Base-by-base conservation (phyloP, 2,329 filamentous ascomycete genomes). In the Aureobasidium melanogenum region DNA sequence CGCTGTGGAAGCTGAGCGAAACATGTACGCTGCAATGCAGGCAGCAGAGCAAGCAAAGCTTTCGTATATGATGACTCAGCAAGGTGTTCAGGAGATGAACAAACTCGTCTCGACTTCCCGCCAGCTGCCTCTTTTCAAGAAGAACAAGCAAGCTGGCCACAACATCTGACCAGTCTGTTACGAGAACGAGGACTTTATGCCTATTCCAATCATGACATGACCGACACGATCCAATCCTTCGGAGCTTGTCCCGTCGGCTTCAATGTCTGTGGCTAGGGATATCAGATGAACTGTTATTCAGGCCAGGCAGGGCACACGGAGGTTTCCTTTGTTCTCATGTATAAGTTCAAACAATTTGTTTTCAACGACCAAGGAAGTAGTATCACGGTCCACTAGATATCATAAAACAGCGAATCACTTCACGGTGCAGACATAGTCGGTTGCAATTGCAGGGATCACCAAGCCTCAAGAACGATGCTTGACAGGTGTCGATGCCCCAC, bases 21-120 rank as follows among this genome's bases (percentile, higher is more conserved):
- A 56, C 38, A 66, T 69, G 38, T 65, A 69, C 51, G 66, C 52
- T 14, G 69, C 69, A 14, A 63, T 64, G 46, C 56, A 65, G 26
- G 67, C 67, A 19, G 69, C 69, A 14, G 61, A 57, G 17, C 60
- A 63, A 28, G 69, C 69, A 8, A 65, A 66, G 43, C 36, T 66
- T 28, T 64, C 64, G 2, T 69, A 70, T 51, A 64, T 67, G 61
- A 68, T 69, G 66, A 67, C 67, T 1, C 64, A 65, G 60, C 64
- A 65, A 62, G 64, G 62, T n/a, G 56, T 69, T 32, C 52, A 50
- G 8, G 64, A 65, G 15, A 67, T 68, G 54, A 50, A 43, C 19
- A 46, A 43, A 10, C 41, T 63, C n/a, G 58, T 61, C 28, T 41
- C 46, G 22, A 62, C 59, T 5, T 62, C 63, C n/a, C 60, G 34